Evolutionary conservation across 2,329 filamentous ascomycete species (phyloP).

Genomic region (Alternaria novae-zelandiae): DNA sequence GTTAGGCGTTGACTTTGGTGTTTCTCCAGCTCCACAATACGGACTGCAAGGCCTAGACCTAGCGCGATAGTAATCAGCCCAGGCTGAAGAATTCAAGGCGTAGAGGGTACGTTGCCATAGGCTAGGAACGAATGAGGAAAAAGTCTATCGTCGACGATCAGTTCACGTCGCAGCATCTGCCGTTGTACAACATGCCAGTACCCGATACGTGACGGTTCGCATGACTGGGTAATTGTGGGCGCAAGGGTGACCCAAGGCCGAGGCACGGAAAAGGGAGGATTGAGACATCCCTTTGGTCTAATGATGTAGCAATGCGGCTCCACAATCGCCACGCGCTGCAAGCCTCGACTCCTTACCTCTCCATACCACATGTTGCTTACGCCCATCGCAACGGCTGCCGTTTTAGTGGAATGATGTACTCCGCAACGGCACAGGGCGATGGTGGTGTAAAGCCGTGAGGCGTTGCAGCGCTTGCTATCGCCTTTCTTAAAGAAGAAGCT

Average conservation of each 20-base stretch:
- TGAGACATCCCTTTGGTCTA: not conserved
- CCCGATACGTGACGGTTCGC: not conserved
- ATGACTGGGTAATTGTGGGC: not conserved
- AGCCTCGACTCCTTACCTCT: not conserved
- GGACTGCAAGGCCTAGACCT: not conserved
- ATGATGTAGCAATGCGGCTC: not conserved
- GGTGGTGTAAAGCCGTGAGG: conserved; percentile 19
- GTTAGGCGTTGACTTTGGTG: not conserved
- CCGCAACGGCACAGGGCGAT: not conserved
- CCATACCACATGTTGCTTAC: not conserved
- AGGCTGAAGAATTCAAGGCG: not conserved
- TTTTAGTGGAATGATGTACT: not conserved
- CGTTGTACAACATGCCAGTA: not conserved
- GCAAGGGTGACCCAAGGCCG: not conserved
- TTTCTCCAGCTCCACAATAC: not conserved
- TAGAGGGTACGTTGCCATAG: not conserved
- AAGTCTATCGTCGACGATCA: not conserved
- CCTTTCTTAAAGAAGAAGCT: conserved; percentile 23
- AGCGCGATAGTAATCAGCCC: not conserved
- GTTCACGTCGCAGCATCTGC: not conserved
- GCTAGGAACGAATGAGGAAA: not conserved
- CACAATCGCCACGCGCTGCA: not conserved
- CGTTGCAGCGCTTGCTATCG: conserved; percentile 17
- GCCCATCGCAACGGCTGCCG: not conserved
- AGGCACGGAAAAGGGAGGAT: not conserved